Evolutionary conservation across 306 rosid species (phyloP).

Genomic region (Cucurbita moschata): DNA sequence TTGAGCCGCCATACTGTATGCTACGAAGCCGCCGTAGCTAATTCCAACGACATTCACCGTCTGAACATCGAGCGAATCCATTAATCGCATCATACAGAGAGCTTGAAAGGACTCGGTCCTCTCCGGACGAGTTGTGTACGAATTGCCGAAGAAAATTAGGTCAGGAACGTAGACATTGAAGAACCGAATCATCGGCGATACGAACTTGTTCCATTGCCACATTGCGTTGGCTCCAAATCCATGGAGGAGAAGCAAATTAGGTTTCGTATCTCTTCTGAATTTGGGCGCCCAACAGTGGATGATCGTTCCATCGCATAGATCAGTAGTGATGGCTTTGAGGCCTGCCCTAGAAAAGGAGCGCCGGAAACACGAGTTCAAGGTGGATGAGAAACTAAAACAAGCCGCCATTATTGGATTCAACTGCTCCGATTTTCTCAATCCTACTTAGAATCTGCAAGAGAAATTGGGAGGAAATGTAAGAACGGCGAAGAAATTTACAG

Average conservation of each 20-base stretch:
- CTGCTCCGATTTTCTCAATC: too few species aligned
- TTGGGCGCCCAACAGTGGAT: conserved; percentile 73
- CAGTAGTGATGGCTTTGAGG: conserved; percentile 30
- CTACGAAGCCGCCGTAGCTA: conserved; percentile 73
- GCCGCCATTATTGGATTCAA: conserved; percentile 5
- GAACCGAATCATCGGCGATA: conserved; percentile 17
- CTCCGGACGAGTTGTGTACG: conserved; percentile 32
- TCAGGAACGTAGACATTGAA: conserved; percentile 72
- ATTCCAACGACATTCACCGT: conserved; percentile 48
- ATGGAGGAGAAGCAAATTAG: conserved; percentile 41
- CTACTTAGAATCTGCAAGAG: background rate
- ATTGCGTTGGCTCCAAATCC: conserved; percentile 79
- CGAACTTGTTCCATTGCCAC: conserved; percentile 63
- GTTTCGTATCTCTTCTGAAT: conserved; percentile 17
- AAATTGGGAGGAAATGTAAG: background rate
- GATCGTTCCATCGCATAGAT: conserved; percentile 48
- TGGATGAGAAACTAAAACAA: conserved; percentile 46
- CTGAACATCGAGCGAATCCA: conserved; percentile 33
- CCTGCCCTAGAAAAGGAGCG: conserved; percentile 35
- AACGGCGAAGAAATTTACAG: background rate
- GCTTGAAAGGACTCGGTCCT: conserved; percentile 57
- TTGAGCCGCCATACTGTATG: conserved; percentile 43
- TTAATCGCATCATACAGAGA: conserved; percentile 21
- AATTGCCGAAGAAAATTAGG: conserved; percentile 59
- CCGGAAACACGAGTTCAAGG: conserved; percentile 45